A percentile compares a stretch with the other conserved stretches of the same genome.
Conservation (phyloP, 116 monocot species). For the Phalaenopsis hybrid region DNA sequence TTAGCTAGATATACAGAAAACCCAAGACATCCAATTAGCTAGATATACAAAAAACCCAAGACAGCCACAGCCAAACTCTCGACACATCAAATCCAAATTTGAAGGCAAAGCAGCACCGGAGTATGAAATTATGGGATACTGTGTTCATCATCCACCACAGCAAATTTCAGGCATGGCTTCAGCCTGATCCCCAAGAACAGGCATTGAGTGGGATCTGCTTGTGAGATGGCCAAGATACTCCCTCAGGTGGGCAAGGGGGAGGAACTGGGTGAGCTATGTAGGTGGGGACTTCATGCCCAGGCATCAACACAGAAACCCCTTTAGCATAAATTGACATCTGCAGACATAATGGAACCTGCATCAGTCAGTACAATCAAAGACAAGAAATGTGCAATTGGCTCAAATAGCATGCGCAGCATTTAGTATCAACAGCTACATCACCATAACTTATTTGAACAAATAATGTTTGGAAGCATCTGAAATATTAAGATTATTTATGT, state of each 20-base stretch:
- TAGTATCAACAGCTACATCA: too few relatives aligned
- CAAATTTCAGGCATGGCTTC: slow-evolving; percentile 9
- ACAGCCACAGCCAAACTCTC: too few relatives aligned
- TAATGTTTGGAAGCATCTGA: too few relatives aligned
- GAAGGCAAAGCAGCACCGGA: not conserved
- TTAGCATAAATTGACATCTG: slow-evolving; percentile 70
- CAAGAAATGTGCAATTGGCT: not conserved
- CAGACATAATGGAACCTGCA: not conserved
- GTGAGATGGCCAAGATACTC: slow-evolving; percentile 50
- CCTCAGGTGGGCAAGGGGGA: slow-evolving; percentile 56
- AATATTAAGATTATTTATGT: too few relatives aligned
- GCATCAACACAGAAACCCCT: slow-evolving; percentile 78
- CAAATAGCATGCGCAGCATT: not conserved
- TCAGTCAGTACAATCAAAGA: not conserved
- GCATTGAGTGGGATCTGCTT: slow-evolving; percentile 11
- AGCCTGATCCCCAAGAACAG: slow-evolving; percentile 20
- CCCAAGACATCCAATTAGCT: not conserved
- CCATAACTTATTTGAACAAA: too few relatives aligned
- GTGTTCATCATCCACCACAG: not conserved
- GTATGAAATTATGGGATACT: not conserved
- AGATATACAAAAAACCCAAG: too few relatives aligned
- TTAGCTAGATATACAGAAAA: not conserved
- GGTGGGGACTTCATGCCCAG: slow-evolving; percentile 66
- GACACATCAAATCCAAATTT: not conserved
- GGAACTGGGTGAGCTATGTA: slow-evolving; percentile 67